A percentile compares a stretch with the other conserved stretches of the same genome.
Evolutionary conservation across 2,329 filamentous ascomycete genomes (phyloP).

Genomic region (Fusarium avenaceum): DNA sequence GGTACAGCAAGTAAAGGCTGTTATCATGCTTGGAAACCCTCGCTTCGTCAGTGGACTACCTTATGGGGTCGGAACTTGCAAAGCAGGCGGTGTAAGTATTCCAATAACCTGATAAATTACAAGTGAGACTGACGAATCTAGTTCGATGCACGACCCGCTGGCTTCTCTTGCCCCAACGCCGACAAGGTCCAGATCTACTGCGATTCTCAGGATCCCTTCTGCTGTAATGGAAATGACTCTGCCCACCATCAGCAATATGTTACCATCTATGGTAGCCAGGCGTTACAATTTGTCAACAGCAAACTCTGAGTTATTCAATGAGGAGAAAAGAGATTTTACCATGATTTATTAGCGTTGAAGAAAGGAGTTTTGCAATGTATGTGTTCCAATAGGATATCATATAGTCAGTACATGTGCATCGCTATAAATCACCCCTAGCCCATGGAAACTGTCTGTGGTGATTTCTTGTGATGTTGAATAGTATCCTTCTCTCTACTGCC

Average conservation of each 20-base stretch:
- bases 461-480: too few species aligned
- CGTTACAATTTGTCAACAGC: conserved; percentile 70
- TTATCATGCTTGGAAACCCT: conserved; percentile 75
- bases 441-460: too few species aligned
- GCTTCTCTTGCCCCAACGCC: conserved; percentile 68
- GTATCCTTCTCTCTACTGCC: too few species aligned
- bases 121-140: conserved; percentile 45
- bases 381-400: too few species aligned
- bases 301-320: conserved; percentile 33
- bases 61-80: conserved; percentile 73
- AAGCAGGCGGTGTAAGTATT: conserved; percentile 65
- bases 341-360: too few species aligned
- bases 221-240: conserved; percentile 73
- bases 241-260: conserved; percentile 74
- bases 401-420: too few species aligned
- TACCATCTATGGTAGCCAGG: conserved; percentile 71
- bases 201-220: conserved; percentile 73
- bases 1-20: conserved; percentile 70
- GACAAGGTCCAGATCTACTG: conserved; percentile 74
- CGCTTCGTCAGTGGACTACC: conserved; percentile 67
- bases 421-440: too few species aligned
- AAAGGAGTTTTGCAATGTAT: too few species aligned
- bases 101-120: too few species aligned
- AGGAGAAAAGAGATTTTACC: too few species aligned
- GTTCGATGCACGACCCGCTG: conserved; percentile 71